phyloP scores from a whole-genome alignment of 164 flowering plant genomes.

The Saururus chinensis region DNA sequence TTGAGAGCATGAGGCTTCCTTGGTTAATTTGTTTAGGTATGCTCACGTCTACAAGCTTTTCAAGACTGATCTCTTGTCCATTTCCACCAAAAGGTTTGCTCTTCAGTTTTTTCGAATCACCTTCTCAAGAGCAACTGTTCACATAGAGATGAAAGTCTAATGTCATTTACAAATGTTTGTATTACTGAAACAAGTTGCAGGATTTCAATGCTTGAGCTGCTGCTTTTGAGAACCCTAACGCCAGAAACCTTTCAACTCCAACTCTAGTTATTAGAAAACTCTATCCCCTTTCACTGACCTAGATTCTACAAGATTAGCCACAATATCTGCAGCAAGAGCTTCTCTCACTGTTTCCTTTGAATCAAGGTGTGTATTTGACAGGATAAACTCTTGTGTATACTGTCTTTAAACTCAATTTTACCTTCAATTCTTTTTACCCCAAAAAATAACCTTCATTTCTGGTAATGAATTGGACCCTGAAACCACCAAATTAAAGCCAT shows the following conservation, averaged over 20 bases:
- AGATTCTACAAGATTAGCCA: conserved; percentile 43
- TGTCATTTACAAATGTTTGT: too few relatives aligned
- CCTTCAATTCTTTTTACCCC: conserved; percentile 1
- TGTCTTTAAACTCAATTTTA: conserved; percentile 1
- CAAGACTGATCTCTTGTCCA: too few relatives aligned
- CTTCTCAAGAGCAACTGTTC: too few relatives aligned
- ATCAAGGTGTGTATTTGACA: conserved; percentile 24
- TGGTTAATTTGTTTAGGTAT: too few relatives aligned
- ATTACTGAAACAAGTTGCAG: conserved; percentile 96
- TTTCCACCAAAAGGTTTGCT: too few relatives aligned
- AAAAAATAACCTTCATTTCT: too few relatives aligned
- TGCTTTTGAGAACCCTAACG: conserved; percentile 62
- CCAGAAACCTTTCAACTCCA: conserved; percentile 90
- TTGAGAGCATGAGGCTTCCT: too few relatives aligned
- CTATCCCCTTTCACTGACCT: conserved; percentile 79
- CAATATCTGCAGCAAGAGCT: conserved; percentile 67
- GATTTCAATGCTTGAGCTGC: conserved; percentile 96
- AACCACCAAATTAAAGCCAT: conserved; percentile 34
- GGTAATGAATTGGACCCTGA: conserved; percentile 38
- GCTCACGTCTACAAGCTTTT: too few relatives aligned
- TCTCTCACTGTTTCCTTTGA: conserved; percentile 62
- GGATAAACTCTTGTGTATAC: neutral
- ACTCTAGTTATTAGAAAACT: conserved; percentile 82
- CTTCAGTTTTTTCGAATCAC: too few relatives aligned
- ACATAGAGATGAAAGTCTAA: too few relatives aligned